Percentiles rank a stretch among this genome's conserved stretches.
phyloP scores from a whole-genome alignment of 176 grass and related monocot genomes.

The Microstegium vimineum region DNA sequence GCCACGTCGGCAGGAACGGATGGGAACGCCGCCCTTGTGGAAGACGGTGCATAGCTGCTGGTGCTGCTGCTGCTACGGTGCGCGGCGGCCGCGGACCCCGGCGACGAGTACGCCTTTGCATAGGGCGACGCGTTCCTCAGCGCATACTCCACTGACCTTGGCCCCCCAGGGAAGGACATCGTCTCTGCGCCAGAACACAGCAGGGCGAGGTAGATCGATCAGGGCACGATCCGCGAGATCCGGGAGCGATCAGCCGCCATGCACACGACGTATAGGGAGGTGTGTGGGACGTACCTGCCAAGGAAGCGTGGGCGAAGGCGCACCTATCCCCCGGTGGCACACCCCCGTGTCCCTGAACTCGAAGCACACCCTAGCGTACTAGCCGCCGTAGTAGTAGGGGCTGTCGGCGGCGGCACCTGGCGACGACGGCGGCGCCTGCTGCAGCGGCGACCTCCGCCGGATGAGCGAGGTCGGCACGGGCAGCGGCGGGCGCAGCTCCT shows the following conservation, averaged over 20 bases:
- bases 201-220: background rate
- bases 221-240: constrained; percentile 9
- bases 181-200: background rate
- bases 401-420: background rate
- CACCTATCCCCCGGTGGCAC: constrained; percentile 38
- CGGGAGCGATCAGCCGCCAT: constrained; percentile 26
- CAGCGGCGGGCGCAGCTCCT: constrained; percentile 41
- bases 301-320: constrained; percentile 25
- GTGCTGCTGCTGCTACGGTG: background rate
- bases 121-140: background rate
- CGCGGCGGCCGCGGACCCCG: background rate
- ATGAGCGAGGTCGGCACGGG: background rate
- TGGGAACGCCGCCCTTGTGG: constrained; percentile 8
- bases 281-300: background rate
- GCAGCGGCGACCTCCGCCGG: background rate
- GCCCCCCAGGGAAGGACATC: background rate
- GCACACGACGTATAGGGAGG: constrained; percentile 24
- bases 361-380: constrained; percentile 33
- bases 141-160: background rate
- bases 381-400: too few species aligned
- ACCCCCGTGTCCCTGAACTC: constrained; percentile 30
- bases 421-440: background rate
- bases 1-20: background rate
- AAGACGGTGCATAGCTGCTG: background rate
- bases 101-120: background rate